Base-by-base conservation (phyloP, 1,139 yeast species). In the Suhomyces maxii region DNA sequence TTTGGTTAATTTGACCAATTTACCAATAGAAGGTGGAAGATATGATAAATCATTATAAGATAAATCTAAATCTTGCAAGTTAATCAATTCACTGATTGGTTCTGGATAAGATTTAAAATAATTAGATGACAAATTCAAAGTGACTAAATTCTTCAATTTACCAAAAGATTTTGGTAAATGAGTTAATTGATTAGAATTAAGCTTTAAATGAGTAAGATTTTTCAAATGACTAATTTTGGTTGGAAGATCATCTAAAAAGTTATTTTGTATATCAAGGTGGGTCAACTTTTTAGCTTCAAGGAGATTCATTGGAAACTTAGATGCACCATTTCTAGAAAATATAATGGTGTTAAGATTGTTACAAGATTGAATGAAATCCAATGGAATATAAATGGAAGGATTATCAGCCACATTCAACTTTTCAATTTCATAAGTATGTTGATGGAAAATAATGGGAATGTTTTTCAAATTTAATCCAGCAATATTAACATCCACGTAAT, bases 311-410 rank as follows among this genome's bases (percentile, higher is more conserved):
- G 97, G 97, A 60, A 91, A 86, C 44, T 73, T 77, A 8, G 85
- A 80, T 13, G 89, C 81, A 46, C 95, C 87, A 57, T 89, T 87
- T 51, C 83, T 76, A 1, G 89, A 82, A 70, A 84, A 89, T 45
- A 82, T 77, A 49, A 90, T 74, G 47, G 82, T 79, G 31, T 80
- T 77, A 54, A 91, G 71, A 57, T 87, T 87, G 41, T 82, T 77
- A 55, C 96, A 86, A 28, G 89, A 82, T 61, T 89, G 96, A 55
- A 90, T 84, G 61, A 90, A 90, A 62, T 90, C 97, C 48, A 83
- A 69, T 0, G 97, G 96, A 32, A 91, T 72, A 48, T 84, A 82
- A 44, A 91, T 85, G 23, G 95, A 86, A 7, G 97, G 96, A 62
- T 91, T 91, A 52, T 87, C 83, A 0, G 95, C 87, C 12, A 89